phyloP scores from a whole-genome alignment of 2,329 filamentous ascomycete species.

The Aspergillus sp. region DNA sequence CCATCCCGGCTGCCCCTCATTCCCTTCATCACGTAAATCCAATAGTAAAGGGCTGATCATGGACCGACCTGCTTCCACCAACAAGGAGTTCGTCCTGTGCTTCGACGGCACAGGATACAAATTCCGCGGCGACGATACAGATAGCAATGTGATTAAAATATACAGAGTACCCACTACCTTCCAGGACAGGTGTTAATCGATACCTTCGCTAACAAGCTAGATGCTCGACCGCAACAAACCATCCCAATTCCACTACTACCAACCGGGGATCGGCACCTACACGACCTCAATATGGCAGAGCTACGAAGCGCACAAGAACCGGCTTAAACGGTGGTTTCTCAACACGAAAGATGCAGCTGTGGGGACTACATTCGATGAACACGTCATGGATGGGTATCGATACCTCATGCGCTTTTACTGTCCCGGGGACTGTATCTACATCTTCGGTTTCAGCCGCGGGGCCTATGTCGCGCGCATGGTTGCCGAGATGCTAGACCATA shows the following conservation, averaged over 20 bases:
- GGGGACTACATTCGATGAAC: constrained; percentile 19
- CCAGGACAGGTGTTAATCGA: no score
- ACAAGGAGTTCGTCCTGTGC: constrained; percentile 31
- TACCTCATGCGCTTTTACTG: constrained; percentile 21
- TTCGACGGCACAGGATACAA: constrained; percentile 45
- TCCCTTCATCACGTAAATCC: no score
- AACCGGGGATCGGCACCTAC: constrained; percentile 22
- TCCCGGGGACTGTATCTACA: constrained; percentile 16
- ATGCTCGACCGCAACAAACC: background rate
- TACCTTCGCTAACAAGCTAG: no score
- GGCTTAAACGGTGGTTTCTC: constrained; percentile 1
- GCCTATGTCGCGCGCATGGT: constrained; percentile 26
- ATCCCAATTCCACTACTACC: background rate
- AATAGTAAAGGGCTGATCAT: background rate
- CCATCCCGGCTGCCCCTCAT: no score
- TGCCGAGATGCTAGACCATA: constrained; percentile 23
- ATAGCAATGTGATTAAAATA: constrained; percentile 45
- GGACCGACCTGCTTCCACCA: background rate
- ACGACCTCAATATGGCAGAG: background rate
- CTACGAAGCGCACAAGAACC: constrained; percentile 9
- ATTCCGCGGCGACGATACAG: constrained; percentile 25
- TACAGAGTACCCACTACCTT: no score
- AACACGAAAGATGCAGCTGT: constrained; percentile 15
- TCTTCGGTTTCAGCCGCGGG: constrained; percentile 26
- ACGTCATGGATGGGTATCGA: constrained; percentile 22